Conservation (phyloP, 2,329 filamentous ascomycete genomes). For the Aspergillus novofumigatus region DNA sequence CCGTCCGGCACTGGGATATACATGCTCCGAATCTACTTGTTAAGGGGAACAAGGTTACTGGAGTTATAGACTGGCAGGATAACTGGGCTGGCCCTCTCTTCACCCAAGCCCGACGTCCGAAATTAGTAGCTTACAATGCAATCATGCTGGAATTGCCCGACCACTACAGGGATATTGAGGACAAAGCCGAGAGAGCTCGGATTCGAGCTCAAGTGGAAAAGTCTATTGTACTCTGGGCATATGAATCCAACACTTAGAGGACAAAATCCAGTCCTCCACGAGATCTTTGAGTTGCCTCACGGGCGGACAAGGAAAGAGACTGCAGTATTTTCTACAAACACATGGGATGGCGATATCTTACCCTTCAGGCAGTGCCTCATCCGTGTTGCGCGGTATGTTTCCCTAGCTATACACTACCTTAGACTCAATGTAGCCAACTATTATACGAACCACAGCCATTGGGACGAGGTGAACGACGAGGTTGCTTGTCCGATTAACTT, state of each 20-base stretch:
- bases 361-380: slow-evolving; percentile 9
- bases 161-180: slow-evolving; percentile 18
- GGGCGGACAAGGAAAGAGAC: slow-evolving; percentile 16
- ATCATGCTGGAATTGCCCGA: slow-evolving; percentile 20
- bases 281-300: slow-evolving; percentile 13
- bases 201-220: slow-evolving; percentile 16
- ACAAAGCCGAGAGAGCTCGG: slow-evolving; percentile 8
- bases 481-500: too few species aligned
- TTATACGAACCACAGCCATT: too few species aligned
- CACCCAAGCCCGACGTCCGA: slow-evolving; percentile 18
- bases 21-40: slow-evolving; percentile 40
- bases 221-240: slow-evolving; percentile 22
- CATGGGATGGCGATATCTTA: slow-evolving; percentile 23
- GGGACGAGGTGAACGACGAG: too few species aligned
- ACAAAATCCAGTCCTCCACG: slow-evolving; percentile 12
- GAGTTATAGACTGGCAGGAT: slow-evolving; percentile 44
- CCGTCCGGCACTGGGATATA: slow-evolving; percentile 41
- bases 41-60: slow-evolving; percentile 29
- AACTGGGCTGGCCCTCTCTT: slow-evolving; percentile 26
- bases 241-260: slow-evolving; percentile 14
- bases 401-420: too few species aligned
- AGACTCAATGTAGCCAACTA: too few species aligned
- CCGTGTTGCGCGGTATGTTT: too few species aligned
- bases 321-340: slow-evolving; percentile 18
- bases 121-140: slow-evolving; percentile 23